A percentile compares a stretch with the other conserved stretches of the same genome.
phyloP scores from a whole-genome alignment of 2,329 filamentous ascomycete genomes.

The Paracoccidioides lutzii region DNA sequence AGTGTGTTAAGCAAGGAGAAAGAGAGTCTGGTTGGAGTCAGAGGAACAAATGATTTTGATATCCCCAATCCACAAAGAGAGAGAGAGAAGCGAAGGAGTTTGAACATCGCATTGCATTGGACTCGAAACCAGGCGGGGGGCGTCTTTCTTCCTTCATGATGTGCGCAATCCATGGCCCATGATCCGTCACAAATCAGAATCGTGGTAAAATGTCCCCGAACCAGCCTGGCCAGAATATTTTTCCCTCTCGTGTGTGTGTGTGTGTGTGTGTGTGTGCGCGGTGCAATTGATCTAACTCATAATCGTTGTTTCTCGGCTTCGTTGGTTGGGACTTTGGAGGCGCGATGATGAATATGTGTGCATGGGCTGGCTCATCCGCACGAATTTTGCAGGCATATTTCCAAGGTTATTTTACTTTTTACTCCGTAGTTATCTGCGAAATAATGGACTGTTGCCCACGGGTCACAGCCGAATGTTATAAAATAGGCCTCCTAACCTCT shows the following conservation, averaged over 20 bases:
- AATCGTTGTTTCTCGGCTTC: neutral
- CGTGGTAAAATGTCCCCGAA: neutral
- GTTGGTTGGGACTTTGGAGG: neutral
- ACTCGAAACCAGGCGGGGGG: neutral
- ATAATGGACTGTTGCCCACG: neutral
- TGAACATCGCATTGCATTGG: neutral
- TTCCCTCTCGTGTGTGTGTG: too few species aligned
- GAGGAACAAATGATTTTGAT: too few species aligned
- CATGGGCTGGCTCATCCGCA: too few species aligned
- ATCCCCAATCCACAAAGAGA: too few species aligned
- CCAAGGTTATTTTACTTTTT: too few species aligned
- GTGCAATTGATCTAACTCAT: constrained; percentile 1
- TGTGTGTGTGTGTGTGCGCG: neutral
- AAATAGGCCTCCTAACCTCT: neutral
- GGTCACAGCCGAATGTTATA: neutral
- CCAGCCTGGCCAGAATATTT: too few species aligned
- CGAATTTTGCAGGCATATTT: too few species aligned
- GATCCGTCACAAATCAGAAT: neutral
- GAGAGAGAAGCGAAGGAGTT: neutral
- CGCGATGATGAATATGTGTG: too few species aligned
- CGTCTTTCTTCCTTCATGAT: neutral
- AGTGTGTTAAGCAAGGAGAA: neutral
- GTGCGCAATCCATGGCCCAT: neutral
- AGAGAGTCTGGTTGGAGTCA: too few species aligned
- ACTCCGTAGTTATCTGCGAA: too few species aligned